Base-by-base conservation (phyloP, 768 basidiomycete genomes). In the Floccularia luteovirens region DNA sequence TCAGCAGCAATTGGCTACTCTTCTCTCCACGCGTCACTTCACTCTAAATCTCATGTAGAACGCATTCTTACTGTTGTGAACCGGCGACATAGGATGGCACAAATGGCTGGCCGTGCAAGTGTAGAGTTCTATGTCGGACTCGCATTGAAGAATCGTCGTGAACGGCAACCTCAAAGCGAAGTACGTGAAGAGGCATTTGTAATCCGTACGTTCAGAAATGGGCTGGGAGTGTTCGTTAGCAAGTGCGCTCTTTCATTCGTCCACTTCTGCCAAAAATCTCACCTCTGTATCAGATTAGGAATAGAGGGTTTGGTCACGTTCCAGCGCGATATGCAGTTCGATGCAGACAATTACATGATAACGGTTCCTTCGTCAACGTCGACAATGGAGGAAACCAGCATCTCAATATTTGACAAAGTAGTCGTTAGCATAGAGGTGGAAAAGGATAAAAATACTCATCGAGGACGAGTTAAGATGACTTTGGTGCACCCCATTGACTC, bases 121-220 rank as follows among this genome's bases (percentile, higher is more conserved):
- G 85, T 97, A 23, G 94, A 99, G 61, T 99, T 98, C 49, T 98
- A 96, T 52, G 92, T 97, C 20, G 93, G 94, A 0, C 64, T 99
- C 12, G 91, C 93, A 3, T 62, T 98, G 45, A 90, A 90, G 48
- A 78, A 74, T 2, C 69, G 81, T 11, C 73, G 72, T 32, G 70
- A 72, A 50, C 60, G 54, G 52, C 60, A 60, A 38, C 50, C 51
- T 43, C 63, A 68, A 35, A 59, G 50, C 5, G 57, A 60, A 27
- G 80, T 89, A 8, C 61, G 52, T 2, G 90, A 93, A 51, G 88
- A 92, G 24, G 92, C 90, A 3, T 94, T 87, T 53, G 90, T 99
- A 32, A 94, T 98, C 42, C 71, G 93, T 45, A 81, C 85, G 3
- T 98, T 99, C 63, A 73, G 87, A 52, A 99, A 99, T 57, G 96